Conservation (phyloP, 768 basidiomycete genomes). For the Botryobasidium botryosum region DNA sequence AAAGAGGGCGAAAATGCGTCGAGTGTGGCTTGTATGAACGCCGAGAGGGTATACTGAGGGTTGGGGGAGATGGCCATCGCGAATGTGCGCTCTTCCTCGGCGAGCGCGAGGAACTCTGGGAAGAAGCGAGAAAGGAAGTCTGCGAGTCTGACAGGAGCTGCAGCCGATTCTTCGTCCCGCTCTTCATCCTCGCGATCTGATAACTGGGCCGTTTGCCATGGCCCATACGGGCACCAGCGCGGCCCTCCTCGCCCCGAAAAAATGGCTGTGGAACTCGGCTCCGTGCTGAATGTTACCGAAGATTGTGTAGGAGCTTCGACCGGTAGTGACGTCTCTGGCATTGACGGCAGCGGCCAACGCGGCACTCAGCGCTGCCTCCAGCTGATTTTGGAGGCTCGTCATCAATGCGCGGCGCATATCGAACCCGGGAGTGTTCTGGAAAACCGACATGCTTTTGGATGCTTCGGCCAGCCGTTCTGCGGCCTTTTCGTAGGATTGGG, state of each 20-base stretch:
- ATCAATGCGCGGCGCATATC: slow-evolving; percentile 72
- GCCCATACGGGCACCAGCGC: slow-evolving; percentile 55
- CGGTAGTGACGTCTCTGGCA: slow-evolving; percentile 52
- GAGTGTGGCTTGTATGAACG: slow-evolving; percentile 68
- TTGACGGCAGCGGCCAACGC: slow-evolving; percentile 78
- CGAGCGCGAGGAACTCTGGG: slow-evolving; percentile 39
- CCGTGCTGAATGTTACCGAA: slow-evolving; percentile 86
- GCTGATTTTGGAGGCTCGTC: slow-evolving; percentile 87
- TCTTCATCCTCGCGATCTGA: slow-evolving; percentile 22
- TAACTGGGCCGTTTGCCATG: slow-evolving; percentile 36
- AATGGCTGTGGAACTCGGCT: slow-evolving; percentile 84
- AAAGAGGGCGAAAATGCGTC: slow-evolving; percentile 69
- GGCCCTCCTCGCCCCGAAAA: slow-evolving; percentile 67
- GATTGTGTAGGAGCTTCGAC: slow-evolving; percentile 66
- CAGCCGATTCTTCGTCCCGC: too few relatives aligned
- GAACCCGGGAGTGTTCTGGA: slow-evolving; percentile 83
- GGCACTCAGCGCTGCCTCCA: slow-evolving; percentile 84
- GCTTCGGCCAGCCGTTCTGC: slow-evolving; percentile 88
- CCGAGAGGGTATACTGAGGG: slow-evolving; percentile 54
- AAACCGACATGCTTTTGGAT: slow-evolving; percentile 73
- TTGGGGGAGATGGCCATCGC: slow-evolving; percentile 82
- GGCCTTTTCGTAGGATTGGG: slow-evolving; percentile 59
- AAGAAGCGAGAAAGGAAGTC: slow-evolving; percentile 66
- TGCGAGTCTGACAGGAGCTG: slow-evolving; percentile 29
- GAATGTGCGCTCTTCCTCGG: slow-evolving; percentile 53